These are phyloP conservation scores for Cutaneotrichosporon arboriforme DNA, from an alignment of 1,284 basidiomycete genomes.

Conservation along the genomic window DNA sequence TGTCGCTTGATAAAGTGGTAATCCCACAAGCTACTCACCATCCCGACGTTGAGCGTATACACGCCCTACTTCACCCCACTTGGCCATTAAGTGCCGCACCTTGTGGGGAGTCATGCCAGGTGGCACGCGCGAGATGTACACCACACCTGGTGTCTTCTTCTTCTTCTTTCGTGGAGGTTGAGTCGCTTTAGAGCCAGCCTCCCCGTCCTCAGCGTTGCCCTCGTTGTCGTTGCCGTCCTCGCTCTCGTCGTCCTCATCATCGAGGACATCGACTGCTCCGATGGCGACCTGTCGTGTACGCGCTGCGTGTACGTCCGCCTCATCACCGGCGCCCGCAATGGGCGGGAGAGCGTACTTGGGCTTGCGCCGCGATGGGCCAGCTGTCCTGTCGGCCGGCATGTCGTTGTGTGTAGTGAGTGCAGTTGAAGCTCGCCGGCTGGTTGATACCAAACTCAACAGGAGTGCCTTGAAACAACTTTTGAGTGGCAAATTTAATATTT, in stretches of 20 bases:
- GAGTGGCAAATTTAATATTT: background rate
- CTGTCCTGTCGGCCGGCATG: conserved; percentile 5
- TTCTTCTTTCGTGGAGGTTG: conserved; percentile 17
- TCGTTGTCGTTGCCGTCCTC: background rate
- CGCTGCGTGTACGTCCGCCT: conserved; percentile 5
- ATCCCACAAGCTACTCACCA: too few species aligned
- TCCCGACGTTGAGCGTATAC: conserved; percentile 86
- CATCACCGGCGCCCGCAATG: conserved; percentile 3
- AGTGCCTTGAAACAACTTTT: too few species aligned
- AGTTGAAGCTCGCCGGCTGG: too few species aligned
- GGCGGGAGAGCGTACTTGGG: conserved; percentile 3
- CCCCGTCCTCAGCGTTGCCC: conserved; percentile 13
- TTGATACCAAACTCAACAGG: too few species aligned
- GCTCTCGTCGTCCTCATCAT: background rate
- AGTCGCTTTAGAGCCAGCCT: conserved; percentile 48
- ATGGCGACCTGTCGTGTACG: background rate
- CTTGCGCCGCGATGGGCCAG: background rate
- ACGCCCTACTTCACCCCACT: conserved; percentile 73
- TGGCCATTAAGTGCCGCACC: conserved; percentile 84
- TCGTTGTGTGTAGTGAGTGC: background rate
- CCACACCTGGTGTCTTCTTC: conserved; percentile 58
- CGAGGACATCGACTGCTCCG: background rate
- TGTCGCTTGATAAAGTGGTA: too few species aligned
- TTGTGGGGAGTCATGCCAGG: conserved; percentile 99
- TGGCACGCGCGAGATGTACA: conserved; percentile 94